Evolutionary conservation across 441 rosid species (phyloP).

Genomic region (Dalechampia spathulata): DNA sequence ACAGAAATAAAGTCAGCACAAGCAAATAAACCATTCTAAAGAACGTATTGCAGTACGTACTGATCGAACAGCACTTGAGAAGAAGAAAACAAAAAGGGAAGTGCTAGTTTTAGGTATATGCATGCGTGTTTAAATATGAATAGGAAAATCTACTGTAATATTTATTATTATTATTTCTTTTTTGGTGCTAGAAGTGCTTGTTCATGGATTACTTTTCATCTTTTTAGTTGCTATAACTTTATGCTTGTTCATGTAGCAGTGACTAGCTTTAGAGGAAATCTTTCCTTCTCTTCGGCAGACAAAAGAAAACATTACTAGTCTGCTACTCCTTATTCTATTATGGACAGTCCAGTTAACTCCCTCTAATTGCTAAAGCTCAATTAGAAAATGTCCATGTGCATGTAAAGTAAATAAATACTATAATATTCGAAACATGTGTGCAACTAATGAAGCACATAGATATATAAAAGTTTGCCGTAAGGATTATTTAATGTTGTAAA

Average conservation of each 20-base stretch:
- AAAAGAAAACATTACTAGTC: neutral
- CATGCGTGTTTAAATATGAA: conserved; percentile 4
- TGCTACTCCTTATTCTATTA: too few species aligned
- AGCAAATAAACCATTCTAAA: conserved; percentile 24
- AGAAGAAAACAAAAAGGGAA: neutral
- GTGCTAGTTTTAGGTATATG: conserved; percentile 14
- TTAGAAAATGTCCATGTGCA: too few species aligned
- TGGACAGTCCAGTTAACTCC: too few species aligned
- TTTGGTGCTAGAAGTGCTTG: neutral
- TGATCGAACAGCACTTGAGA: conserved; percentile 15
- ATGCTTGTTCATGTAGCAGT: neutral
- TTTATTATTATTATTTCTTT: too few species aligned
- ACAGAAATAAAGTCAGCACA: conserved; percentile 27
- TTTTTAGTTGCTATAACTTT: neutral
- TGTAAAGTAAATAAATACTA: too few species aligned
- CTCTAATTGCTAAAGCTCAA: too few species aligned
- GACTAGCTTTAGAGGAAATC: neutral
- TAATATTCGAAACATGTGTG: too few species aligned
- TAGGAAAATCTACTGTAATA: conserved; percentile 1
- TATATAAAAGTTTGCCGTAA: too few species aligned
- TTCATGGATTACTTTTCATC: neutral
- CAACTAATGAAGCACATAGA: too few species aligned
- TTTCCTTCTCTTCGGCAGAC: too few species aligned
- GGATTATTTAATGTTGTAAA: too few species aligned
- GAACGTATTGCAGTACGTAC: neutral